phyloP scores from a whole-genome alignment of 192 early-diverging fungal species.

The Entrophospora sp. region DNA sequence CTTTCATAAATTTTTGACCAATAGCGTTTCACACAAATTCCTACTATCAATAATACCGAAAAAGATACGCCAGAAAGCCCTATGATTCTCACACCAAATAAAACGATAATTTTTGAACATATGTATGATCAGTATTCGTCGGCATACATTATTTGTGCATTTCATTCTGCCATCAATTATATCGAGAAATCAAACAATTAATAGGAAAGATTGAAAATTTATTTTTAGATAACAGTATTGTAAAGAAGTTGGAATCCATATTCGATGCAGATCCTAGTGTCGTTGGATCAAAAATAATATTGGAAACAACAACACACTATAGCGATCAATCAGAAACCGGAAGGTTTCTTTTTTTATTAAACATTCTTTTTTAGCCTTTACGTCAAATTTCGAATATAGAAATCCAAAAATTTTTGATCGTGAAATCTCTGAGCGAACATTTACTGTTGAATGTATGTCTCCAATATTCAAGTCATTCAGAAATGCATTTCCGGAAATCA shows the following conservation, averaged over 20 bases:
- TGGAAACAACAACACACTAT: not conserved
- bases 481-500: not conserved
- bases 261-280: not conserved
- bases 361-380: not conserved
- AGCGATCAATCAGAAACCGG: not conserved
- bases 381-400: not conserved
- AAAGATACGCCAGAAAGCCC: too few relatives aligned
- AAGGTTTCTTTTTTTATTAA: not conserved
- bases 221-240: not conserved
- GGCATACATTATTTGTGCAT: too few relatives aligned
- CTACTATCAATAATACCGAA: too few relatives aligned
- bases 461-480: not conserved
- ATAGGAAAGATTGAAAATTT: not conserved
- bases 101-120: too few relatives aligned
- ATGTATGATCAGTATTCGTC: too few relatives aligned
- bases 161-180: not conserved
- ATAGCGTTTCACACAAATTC: too few relatives aligned
- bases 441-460: not conserved
- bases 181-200: not conserved
- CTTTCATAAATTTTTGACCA: too few relatives aligned
- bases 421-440: not conserved
- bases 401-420: not conserved
- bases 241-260: not conserved
- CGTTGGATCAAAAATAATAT: not conserved
- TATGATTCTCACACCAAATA: too few relatives aligned